Conservation (phyloP, 306 rosid species). For the Quercus glauca region DNA sequence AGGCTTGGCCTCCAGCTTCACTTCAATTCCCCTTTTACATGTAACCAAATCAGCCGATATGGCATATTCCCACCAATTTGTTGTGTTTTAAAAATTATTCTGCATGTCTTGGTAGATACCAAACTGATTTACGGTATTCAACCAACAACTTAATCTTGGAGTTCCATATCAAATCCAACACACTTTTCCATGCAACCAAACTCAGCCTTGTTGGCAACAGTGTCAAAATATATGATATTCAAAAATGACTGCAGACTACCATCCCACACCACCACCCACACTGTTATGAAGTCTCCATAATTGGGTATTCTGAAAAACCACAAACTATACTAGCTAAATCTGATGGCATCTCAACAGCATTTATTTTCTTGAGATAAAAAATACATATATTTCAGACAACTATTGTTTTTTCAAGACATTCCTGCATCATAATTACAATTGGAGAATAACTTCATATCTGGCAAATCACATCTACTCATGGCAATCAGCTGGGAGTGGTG, state of each 20-base stretch:
- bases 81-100: neutral
- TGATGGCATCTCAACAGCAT: neutral
- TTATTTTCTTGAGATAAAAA: neutral
- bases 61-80: neutral
- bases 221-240: neutral
- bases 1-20: neutral
- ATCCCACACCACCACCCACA: neutral
- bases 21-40: neutral
- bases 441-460: neutral
- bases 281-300: neutral
- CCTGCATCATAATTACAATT: neutral
- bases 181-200: neutral
- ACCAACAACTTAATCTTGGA: neutral
- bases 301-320: neutral
- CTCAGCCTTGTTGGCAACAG: neutral
- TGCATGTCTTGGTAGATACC: neutral
- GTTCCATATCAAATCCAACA: neutral
- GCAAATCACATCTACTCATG: neutral
- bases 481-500: neutral
- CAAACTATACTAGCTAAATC: neutral
- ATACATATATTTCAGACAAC: neutral
- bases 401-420: neutral
- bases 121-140: neutral
- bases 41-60: neutral
- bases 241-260: neutral